Base-by-base conservation (phyloP, 306 rosid genomes). In the Aeschynomene evenia region DNA sequence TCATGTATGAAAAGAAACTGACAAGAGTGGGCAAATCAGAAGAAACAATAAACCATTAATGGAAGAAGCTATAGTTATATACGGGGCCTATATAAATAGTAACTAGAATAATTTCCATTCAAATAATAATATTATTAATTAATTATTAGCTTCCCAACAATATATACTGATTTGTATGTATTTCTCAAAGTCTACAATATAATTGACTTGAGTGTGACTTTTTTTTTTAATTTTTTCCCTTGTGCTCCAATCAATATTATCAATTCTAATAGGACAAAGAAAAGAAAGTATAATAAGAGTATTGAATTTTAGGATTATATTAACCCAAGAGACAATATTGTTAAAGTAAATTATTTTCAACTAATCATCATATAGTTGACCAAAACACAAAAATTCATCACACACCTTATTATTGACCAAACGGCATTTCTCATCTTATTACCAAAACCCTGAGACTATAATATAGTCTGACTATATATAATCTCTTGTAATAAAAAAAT, bases 341-440 rank as follows among this genome's bases (percentile, higher is more conserved):
- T 77, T 73, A 52, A 55, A 21, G 21, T 39, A 14, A 42, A 19
- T 65, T 71, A 37, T 45, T 50, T 31, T 63, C 52, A 51, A 72
- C 76, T 43, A 19, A 29, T n/a, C n/a, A n/a, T n/a, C n/a, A 56
- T 46, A 60, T 68, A 64, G 80, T 78, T 74, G 80, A 78, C 63
- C 55, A 56, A 15, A 46, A 63, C 39, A 40, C 11, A 62, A 33
- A 9, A 64, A 63, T 36, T 40, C 7, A 56, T 72, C 39, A n/a
- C 24, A 57, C 33, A 72, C 22, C 64, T 57, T 14, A 18, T 57
- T 14, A 18, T 68, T 68, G 70, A 68, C 52, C 75, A n/a, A 37
- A 33, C 19, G 23, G 55, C 69, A 51, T 72, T 60, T 26, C 56
- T 16, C 58, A 59, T 43, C 75, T 69, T 55, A n/a, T n/a, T n/a